phyloP scores from a whole-genome alignment of 2,329 filamentous ascomycete genomes.

The Aspergillus thermomutatus region DNA sequence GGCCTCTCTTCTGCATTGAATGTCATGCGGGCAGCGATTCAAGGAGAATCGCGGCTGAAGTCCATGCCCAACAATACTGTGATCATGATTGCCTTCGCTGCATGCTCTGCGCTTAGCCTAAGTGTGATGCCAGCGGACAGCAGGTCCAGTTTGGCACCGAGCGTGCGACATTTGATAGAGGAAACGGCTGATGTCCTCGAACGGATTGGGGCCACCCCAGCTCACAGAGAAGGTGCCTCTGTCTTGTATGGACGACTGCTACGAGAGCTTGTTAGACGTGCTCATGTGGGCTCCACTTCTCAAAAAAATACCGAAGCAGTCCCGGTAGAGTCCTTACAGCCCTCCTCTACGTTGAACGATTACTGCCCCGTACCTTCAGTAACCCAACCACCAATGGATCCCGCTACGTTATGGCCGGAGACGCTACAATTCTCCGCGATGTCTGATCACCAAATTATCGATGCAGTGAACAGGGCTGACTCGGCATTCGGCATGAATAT shows the following conservation, averaged over 20 bases:
- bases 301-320: slow-evolving; percentile 10
- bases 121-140: slow-evolving; percentile 58
- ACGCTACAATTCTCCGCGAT: slow-evolving; percentile 64
- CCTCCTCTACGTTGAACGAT: slow-evolving; percentile 11
- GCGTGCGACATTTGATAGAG: slow-evolving; percentile 62
- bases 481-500: slow-evolving; percentile 57
- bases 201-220: slow-evolving; percentile 63
- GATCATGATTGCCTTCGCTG: slow-evolving; percentile 75
- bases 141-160: slow-evolving; percentile 57
- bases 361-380: slow-evolving; percentile 20
- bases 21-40: slow-evolving; percentile 69
- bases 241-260: slow-evolving; percentile 57
- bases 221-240: slow-evolving; percentile 65
- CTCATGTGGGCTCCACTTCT: slow-evolving; percentile 20
- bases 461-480: slow-evolving; percentile 62
- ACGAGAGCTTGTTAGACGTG: slow-evolving; percentile 46
- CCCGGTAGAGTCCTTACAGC: slow-evolving; percentile 11
- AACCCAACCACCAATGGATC: slow-evolving; percentile 25
- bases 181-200: slow-evolving; percentile 68
- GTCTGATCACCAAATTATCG: slow-evolving; percentile 66
- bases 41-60: slow-evolving; percentile 65
- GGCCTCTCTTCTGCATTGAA: slow-evolving; percentile 70
- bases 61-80: slow-evolving; percentile 78
- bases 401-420: slow-evolving; percentile 44
- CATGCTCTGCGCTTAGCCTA: slow-evolving; percentile 64